Evolutionary conservation across 805 yeast genomes (phyloP).

Genomic region (Ogataea ganodermae): DNA sequence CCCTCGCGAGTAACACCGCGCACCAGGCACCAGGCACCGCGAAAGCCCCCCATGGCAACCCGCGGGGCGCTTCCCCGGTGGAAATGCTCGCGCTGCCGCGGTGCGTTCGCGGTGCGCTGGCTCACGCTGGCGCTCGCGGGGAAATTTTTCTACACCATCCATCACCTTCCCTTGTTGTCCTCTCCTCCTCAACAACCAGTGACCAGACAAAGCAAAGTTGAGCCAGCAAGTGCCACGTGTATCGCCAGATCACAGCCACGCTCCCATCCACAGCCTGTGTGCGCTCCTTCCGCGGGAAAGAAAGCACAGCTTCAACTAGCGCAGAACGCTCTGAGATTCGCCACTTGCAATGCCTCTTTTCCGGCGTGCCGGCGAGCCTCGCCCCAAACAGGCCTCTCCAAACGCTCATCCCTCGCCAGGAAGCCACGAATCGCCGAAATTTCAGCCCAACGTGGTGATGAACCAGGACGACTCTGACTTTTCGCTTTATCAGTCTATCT

Average conservation of each 20-base stretch:
- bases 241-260: constrained; percentile 3
- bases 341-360: constrained; percentile 22
- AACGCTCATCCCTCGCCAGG: not conserved
- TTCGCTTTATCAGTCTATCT: constrained; percentile 26
- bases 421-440: constrained; percentile 12
- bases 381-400: constrained; percentile 3
- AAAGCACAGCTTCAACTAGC: not conserved
- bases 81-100: too few relatives aligned
- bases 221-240: not conserved
- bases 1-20: too few relatives aligned
- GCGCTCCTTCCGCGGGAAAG: constrained; percentile 2
- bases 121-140: not conserved
- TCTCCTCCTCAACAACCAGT: too few relatives aligned
- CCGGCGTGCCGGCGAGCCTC: constrained; percentile 13
- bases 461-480: constrained; percentile 28
- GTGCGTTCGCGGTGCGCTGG: too few relatives aligned
- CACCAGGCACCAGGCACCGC: too few relatives aligned
- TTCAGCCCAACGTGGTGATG: constrained; percentile 21
- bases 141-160: constrained; percentile 1
- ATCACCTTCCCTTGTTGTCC: too few relatives aligned
- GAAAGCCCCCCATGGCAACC: too few relatives aligned
- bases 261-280: constrained; percentile 5
- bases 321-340: not conserved
- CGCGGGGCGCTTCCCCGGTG: too few relatives aligned
- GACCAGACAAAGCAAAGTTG: not conserved